These are phyloP conservation scores for Podospora pseudopauciseta DNA, from an alignment of 495 filamentous ascomycete species.

Conservation along the genomic window DNA sequence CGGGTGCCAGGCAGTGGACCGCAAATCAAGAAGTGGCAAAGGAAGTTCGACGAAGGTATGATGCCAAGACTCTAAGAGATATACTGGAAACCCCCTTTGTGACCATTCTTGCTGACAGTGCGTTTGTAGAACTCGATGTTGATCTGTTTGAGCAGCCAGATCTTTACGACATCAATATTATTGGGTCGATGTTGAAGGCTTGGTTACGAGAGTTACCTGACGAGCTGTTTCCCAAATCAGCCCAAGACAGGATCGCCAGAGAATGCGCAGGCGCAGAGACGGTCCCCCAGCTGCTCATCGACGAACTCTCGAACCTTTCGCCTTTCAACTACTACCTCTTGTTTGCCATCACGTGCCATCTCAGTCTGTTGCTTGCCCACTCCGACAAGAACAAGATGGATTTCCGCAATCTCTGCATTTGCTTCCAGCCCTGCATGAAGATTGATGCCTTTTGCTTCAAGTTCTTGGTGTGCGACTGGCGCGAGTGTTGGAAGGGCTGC, in stretches of 20 bases:
- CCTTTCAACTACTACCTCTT: slow-evolving; percentile 95
- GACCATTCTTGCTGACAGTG: background rate
- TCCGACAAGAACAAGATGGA: slow-evolving; percentile 93
- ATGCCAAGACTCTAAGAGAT: background rate
- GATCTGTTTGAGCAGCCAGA: slow-evolving; percentile 78
- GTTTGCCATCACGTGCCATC: slow-evolving; percentile 91
- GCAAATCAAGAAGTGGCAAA: slow-evolving; percentile 82
- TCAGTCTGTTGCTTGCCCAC: slow-evolving; percentile 80
- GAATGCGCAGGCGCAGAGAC: slow-evolving; percentile 70
- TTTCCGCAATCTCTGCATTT: slow-evolving; percentile 86
- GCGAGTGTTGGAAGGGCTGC: slow-evolving; percentile 92
- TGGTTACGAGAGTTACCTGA: slow-evolving; percentile 94
- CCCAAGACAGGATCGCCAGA: slow-evolving; percentile 68
- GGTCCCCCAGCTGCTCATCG: slow-evolving; percentile 75
- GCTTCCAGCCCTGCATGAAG: slow-evolving; percentile 91
- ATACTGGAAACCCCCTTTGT: background rate
- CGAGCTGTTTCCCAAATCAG: slow-evolving; percentile 78
- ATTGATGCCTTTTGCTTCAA: slow-evolving; percentile 89
- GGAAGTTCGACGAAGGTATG: slow-evolving; percentile 75
- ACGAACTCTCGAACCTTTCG: slow-evolving; percentile 84
- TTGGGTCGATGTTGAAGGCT: slow-evolving; percentile 86
- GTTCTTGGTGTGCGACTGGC: slow-evolving; percentile 87
- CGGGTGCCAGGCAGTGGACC: slow-evolving; percentile 79
- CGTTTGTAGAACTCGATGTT: slow-evolving; percentile 66
- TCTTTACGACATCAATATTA: slow-evolving; percentile 89